phyloP scores from a whole-genome alignment of 345 rosid genomes.

The Lepidium aucheri region DNA sequence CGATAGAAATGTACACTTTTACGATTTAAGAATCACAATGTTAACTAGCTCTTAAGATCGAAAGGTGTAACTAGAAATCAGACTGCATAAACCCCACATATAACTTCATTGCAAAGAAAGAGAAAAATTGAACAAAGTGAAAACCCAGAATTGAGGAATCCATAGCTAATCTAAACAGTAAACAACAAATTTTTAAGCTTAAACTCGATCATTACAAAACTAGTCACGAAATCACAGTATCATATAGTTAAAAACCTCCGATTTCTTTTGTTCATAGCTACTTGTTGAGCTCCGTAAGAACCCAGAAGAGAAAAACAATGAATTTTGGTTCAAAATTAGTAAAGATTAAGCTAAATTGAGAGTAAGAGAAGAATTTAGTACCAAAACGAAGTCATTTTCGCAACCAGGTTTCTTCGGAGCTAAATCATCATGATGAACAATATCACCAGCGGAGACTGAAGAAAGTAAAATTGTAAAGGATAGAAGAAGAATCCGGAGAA shows the following conservation, averaged over 20 bases:
- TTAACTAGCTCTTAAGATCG: background rate
- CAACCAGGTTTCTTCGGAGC: constrained; percentile 99
- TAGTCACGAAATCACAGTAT: background rate
- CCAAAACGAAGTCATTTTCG: constrained; percentile 95
- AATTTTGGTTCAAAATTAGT: background rate
- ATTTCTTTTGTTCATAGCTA: background rate
- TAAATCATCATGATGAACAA: constrained; percentile 76
- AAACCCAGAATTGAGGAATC: no score
- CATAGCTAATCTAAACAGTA: constrained; percentile 4
- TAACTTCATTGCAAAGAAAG: background rate
- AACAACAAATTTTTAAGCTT: background rate
- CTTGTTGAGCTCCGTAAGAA: background rate
- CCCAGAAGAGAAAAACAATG: background rate
- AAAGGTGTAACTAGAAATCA: background rate
- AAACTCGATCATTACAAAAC: background rate
- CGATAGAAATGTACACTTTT: background rate
- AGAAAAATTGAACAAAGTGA: background rate
- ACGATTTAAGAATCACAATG: background rate
- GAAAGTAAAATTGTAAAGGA: constrained; percentile 39
- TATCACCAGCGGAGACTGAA: constrained; percentile 70
- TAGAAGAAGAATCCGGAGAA: constrained; percentile 25
- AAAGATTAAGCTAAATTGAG: constrained; percentile 25
- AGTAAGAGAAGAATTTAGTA: constrained; percentile 26
- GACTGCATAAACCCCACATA: background rate
- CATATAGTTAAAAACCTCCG: background rate